Base-by-base conservation (phyloP, 306 rosid genomes). In the Dalbergia cultrata region DNA sequence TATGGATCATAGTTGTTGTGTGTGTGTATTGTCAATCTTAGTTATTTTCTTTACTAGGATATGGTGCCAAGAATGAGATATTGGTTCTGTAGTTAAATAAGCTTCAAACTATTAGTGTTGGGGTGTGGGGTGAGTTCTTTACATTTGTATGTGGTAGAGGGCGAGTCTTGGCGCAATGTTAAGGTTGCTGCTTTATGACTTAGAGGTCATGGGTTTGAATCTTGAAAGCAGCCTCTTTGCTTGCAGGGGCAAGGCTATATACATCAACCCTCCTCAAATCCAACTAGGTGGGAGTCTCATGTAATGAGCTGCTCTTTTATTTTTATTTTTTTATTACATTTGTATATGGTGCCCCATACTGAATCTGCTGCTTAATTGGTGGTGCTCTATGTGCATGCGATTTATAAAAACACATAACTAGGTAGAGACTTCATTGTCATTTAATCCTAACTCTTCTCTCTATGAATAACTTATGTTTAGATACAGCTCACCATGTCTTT, bases 21-120 rank as follows among this genome's bases (percentile, higher is more conserved):
- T 21, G 13, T 47, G 34, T 45, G 74, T 12, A 13, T 21, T 21
- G 22, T 21, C 22, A 9, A 13, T 0, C 22, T 44, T 33, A 33
- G 53, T 45, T 69, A 8, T 60, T 19, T 70, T 53, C 0, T 49
- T 11, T 49, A n/a, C 44, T 61, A 64, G 9, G 10, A 44, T 50
- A 45, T 49, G n/a, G 67, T 35, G 53, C 77, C 43, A 69, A 60
- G 41, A 26, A 31, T 56, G 62, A 21, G 39, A 70, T 17, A 63
- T 33, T 76, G 81, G 26, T 70, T 60, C 37, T 62, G 12, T 35
- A 64, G 59, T 61, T 61, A 75, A 70, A 61, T 70, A 70, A 59
- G 39, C 78, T 49, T 49, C 54, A 49, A 49, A 13, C 3, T 49
- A 49, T 49, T 3, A 49, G n/a, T 49, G 16, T 13, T 6, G 19